These are phyloP conservation scores for Metschnikowia picachoensis DNA, from an alignment of 805 yeast species.

Conservation along the genomic window DNA sequence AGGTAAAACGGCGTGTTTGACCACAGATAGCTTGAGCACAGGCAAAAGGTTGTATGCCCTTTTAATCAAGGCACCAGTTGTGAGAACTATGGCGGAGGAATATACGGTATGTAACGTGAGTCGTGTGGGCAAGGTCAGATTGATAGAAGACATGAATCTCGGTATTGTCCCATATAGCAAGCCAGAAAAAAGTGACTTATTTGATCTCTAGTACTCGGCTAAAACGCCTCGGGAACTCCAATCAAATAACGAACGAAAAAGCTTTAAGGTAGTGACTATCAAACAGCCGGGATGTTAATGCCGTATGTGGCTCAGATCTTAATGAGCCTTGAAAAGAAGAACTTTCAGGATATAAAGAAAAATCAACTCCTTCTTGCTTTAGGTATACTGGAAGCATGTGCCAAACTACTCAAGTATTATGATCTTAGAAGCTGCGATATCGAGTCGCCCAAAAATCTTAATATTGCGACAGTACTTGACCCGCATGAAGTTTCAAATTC, in stretches of 20 bases:
- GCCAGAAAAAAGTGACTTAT: conserved; percentile 28
- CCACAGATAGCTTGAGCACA: conserved; percentile 34
- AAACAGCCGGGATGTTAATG: neutral
- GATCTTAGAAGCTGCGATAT: neutral
- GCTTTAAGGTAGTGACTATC: neutral
- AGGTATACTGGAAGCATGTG: neutral
- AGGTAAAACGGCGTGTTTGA: conserved; percentile 53
- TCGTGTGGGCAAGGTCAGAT: conserved; percentile 32
- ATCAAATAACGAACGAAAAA: too few species aligned
- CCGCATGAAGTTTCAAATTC: neutral
- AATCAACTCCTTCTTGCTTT: neutral
- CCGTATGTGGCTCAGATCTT: neutral
- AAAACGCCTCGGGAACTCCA: conserved; percentile 33
- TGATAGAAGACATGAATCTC: conserved; percentile 27
- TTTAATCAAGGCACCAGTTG: conserved; percentile 41
- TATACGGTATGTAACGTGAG: conserved; percentile 40
- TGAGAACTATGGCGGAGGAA: conserved; percentile 36
- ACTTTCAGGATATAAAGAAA: neutral
- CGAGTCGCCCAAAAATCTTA: neutral
- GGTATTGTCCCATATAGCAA: conserved; percentile 29
- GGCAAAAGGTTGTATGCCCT: conserved; percentile 33
- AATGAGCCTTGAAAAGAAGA: neutral
- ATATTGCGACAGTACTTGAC: neutral
- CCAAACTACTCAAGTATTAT: neutral
- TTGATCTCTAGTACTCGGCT: conserved; percentile 26